Evolutionary conservation across 208 protist genomes (phyloP).

Genomic region (Leishmania mexicana): DNA sequence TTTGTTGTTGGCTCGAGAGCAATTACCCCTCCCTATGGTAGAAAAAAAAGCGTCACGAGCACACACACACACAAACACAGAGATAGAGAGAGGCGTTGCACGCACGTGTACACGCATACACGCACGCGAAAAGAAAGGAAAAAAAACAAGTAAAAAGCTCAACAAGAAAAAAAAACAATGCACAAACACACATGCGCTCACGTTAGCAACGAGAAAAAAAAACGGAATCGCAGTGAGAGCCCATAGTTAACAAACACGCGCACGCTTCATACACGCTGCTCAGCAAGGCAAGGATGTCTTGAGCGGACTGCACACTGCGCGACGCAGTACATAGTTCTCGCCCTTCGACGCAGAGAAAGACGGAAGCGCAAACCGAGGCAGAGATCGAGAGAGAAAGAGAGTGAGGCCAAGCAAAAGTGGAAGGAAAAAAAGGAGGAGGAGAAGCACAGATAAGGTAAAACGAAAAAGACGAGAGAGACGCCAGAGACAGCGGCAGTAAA

Average conservation of each 20-base stretch:
- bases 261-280: neutral
- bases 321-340: neutral
- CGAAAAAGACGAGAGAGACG: neutral
- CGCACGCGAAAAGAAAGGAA: neutral
- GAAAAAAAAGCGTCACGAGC: neutral
- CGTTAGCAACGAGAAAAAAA: neutral
- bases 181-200: neutral
- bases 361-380: neutral
- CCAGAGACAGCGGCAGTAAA: neutral
- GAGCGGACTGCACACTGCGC: neutral
- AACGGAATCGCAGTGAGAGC: neutral
- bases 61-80: neutral
- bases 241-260: neutral
- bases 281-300: neutral
- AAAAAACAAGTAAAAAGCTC: neutral
- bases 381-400: neutral
- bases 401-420: neutral
- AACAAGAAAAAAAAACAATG: neutral
- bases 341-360: neutral
- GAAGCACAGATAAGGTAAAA: conserved; percentile 1
- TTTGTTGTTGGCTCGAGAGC: neutral
- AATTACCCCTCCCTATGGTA: neutral
- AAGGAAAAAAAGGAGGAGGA: neutral
- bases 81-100: neutral
- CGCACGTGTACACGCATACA: neutral